Evolutionary conservation across 169 alveolate genomes (phyloP).

Genomic region (Eimeria acervulina): DNA sequence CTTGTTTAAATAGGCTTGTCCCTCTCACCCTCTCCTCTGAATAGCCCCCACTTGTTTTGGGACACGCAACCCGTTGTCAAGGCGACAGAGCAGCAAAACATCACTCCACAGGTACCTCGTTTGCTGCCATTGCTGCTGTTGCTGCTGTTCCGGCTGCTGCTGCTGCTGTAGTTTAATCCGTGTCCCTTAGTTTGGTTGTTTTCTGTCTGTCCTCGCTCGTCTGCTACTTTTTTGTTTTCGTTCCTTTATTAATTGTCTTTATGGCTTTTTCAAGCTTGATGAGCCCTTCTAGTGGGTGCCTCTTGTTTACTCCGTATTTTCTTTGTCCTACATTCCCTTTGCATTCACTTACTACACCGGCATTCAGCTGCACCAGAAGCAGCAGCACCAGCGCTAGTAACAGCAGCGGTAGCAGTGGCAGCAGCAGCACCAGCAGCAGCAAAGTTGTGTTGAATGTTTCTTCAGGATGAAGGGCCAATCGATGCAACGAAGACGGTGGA

Average conservation of each 20-base stretch:
- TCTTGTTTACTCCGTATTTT: too few species aligned
- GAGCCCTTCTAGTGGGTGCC: too few species aligned
- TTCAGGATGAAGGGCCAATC: slow-evolving; percentile 80
- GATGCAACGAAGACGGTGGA: slow-evolving; percentile 75
- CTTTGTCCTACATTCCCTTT: too few species aligned
- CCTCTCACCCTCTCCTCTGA: neutral
- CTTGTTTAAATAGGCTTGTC: neutral
- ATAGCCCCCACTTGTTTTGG: slow-evolving; percentile 79
- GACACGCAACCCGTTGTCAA: slow-evolving; percentile 82
- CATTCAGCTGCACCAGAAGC: neutral
- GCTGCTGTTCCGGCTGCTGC: slow-evolving; percentile 14
- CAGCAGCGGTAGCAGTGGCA: slow-evolving; percentile 4
- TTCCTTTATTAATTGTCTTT: too few species aligned
- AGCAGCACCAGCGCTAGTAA: too few species aligned
- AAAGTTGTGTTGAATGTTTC: neutral
- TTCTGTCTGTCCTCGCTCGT: neutral
- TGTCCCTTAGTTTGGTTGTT: neutral
- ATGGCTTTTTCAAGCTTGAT: too few species aligned
- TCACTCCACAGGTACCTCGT: neutral
- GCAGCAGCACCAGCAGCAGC: slow-evolving; percentile 11
- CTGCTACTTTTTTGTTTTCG: neutral
- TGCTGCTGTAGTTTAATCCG: neutral
- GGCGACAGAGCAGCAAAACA: neutral
- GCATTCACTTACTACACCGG: too few species aligned
- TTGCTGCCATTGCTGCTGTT: neutral